A percentile compares a stretch with the other conserved stretches of the same genome.
Conservation (phyloP, 2,329 filamentous ascomycete species). For the Aureobasidium sp. region DNA sequence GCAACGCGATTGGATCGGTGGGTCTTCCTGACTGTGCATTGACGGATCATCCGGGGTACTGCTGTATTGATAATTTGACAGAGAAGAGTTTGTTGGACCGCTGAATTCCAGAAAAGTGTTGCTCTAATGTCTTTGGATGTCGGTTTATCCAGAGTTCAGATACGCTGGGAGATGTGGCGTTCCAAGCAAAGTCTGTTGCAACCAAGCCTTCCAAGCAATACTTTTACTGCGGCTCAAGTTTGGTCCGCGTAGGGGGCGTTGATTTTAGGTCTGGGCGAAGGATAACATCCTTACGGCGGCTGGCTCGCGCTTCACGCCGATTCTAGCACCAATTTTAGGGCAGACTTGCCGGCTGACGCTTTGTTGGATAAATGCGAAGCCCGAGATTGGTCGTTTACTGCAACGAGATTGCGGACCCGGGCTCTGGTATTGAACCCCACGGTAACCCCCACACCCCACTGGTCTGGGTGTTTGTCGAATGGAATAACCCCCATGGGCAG, state of each 20-base stretch:
- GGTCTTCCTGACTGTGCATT: neutral
- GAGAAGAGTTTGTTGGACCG: neutral
- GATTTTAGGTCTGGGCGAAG: neutral
- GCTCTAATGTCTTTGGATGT: neutral
- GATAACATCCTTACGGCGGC: neutral
- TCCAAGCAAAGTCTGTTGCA: neutral
- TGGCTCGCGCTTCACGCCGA: neutral
- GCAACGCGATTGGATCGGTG: neutral
- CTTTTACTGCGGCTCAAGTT: neutral
- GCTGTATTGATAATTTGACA: neutral
- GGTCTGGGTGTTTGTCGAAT: neutral
- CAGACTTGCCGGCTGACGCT: neutral
- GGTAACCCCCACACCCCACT: neutral
- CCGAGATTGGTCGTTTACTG: neutral
- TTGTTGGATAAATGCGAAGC: neutral
- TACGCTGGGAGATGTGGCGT: neutral
- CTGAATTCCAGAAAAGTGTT: too few relatives aligned
- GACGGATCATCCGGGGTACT: constrained; percentile 3
- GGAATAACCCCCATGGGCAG: too few relatives aligned
- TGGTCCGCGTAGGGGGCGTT: neutral
- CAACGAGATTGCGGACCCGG: neutral
- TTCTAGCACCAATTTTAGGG: neutral
- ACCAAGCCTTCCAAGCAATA: constrained; percentile 2
- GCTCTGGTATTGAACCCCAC: neutral
- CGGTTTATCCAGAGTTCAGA: neutral